These are phyloP conservation scores for Graphium sp. DNA, from an alignment of 2,329 filamentous ascomycete genomes.

Conservation along the genomic window DNA sequence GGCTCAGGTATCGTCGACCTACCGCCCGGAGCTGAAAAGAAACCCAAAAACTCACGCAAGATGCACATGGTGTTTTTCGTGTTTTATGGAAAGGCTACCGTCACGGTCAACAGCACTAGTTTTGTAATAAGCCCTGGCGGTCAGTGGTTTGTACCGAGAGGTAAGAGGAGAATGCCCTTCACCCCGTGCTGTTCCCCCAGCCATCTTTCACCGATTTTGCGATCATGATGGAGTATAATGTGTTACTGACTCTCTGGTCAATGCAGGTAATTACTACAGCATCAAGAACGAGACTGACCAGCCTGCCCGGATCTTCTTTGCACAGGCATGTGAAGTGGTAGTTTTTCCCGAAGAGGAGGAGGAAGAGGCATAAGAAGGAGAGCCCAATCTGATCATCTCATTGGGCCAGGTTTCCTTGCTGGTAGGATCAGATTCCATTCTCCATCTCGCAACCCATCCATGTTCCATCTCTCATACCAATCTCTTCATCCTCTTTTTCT, in stretches of 20 bases:
- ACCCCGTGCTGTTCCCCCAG: conserved; percentile 19
- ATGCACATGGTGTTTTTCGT: conserved; percentile 98
- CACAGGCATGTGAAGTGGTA: conserved; percentile 59
- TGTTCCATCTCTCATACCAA: no score
- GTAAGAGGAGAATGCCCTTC: no score
- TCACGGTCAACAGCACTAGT: conserved; percentile 55
- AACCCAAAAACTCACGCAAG: conserved; percentile 77
- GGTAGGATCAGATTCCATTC: no score
- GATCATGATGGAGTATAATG: neutral
- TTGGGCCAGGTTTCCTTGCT: no score
- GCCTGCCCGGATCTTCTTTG: conserved; percentile 73
- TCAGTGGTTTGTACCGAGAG: conserved; percentile 87
- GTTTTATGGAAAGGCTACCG: conserved; percentile 63
- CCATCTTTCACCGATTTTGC: conserved; percentile 4
- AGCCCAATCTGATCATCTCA: no score
- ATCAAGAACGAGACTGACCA: conserved; percentile 66
- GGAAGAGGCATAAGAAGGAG: neutral
- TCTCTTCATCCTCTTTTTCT: no score
- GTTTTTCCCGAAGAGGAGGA: conserved; percentile 9
- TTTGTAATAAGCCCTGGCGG: conserved; percentile 81
- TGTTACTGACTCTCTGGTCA: conserved; percentile 4
- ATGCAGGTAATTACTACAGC: conserved; percentile 76
- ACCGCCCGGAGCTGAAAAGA: conserved; percentile 67
- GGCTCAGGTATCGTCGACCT: conserved; percentile 82
- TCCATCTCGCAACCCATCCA: no score